phyloP scores from a whole-genome alignment of 768 basidiomycete species.

The Leucosporidium creatinivorum region DNA sequence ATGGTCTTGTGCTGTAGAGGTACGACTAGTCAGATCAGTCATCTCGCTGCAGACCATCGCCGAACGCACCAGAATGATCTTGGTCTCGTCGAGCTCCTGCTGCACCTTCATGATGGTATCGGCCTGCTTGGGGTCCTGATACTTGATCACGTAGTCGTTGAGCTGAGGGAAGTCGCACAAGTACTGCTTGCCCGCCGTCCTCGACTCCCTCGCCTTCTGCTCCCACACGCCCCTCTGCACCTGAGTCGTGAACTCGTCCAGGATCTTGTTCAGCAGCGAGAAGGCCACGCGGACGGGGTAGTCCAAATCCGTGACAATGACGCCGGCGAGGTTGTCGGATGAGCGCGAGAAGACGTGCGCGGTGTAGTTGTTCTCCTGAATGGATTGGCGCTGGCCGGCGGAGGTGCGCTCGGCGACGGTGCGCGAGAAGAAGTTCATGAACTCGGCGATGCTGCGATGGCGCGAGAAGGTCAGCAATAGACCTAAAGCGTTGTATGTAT shows the following conservation, averaged over 20 bases:
- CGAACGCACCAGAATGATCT: conserved; percentile 74
- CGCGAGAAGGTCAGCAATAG: neutral
- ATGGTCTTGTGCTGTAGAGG: conserved; percentile 88
- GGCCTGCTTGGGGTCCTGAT: conserved; percentile 93
- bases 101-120: conserved; percentile 98
- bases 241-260: conserved; percentile 83
- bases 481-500: neutral
- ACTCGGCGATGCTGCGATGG: conserved; percentile 58
- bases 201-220: conserved; percentile 21
- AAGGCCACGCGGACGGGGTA: conserved; percentile 96
- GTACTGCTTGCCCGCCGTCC: conserved; percentile 47
- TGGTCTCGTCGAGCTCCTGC: conserved; percentile 96
- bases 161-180: conserved; percentile 68
- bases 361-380: conserved; percentile 86
- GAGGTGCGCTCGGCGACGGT: conserved; percentile 63
- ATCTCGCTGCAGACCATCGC: neutral
- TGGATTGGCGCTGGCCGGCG: conserved; percentile 81
- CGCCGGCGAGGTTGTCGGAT: conserved; percentile 58
- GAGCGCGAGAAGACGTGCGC: conserved; percentile 91
- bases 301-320: conserved; percentile 89
- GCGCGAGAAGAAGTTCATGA: conserved; percentile 87
- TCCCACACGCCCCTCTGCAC: conserved; percentile 62
- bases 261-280: conserved; percentile 84
- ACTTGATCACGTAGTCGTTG: conserved; percentile 72
- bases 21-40: neutral